A percentile compares a stretch with the other conserved stretches of the same genome.
Conservation (phyloP, 169 alveolate genomes). For the Eimeria sp. region DNA sequence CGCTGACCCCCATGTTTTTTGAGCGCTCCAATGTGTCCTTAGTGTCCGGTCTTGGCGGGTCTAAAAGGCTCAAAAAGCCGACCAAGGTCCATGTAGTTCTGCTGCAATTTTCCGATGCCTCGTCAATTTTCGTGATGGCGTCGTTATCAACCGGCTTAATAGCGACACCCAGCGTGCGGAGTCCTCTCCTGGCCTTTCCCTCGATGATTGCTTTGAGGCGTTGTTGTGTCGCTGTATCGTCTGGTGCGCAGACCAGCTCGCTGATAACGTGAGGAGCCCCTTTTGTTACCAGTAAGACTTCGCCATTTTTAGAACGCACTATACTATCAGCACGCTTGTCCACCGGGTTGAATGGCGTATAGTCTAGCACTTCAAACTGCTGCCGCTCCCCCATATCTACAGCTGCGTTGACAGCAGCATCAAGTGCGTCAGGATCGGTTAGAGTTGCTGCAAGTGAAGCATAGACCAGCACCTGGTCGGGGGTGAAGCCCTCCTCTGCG, state of each 20-base stretch:
- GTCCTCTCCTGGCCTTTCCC: conserved; percentile 77
- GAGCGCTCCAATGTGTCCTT: conserved; percentile 88
- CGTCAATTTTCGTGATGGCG: conserved; percentile 55
- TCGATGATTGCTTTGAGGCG: conserved; percentile 74
- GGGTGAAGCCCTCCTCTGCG: conserved; percentile 75
- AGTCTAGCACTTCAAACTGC: conserved; percentile 79
- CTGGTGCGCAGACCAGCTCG: conserved; percentile 82
- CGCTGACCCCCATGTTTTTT: conserved; percentile 89
- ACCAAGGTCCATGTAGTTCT: conserved; percentile 80
- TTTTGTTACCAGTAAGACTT: conserved; percentile 73
- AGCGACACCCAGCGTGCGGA: conserved; percentile 83
- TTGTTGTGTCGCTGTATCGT: conserved; percentile 37
- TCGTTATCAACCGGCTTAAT: conserved; percentile 33
- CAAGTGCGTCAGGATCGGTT: conserved; percentile 82
- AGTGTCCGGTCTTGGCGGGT: conserved; percentile 88
- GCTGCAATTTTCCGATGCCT: conserved; percentile 27
- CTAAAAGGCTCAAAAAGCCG: conserved; percentile 84
- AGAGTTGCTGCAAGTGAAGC: conserved; percentile 84
- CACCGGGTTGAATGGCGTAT: conserved; percentile 87
- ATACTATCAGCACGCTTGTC: conserved; percentile 85
- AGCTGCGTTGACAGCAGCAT: conserved; percentile 64
- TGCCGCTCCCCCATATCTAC: conserved; percentile 77
- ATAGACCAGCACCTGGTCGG: conserved; percentile 68
- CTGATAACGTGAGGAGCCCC: conserved; percentile 88
- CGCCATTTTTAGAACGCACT: conserved; percentile 80